phyloP scores from a whole-genome alignment of 208 protist genomes.

The Jaenimonas drosophilae region DNA sequence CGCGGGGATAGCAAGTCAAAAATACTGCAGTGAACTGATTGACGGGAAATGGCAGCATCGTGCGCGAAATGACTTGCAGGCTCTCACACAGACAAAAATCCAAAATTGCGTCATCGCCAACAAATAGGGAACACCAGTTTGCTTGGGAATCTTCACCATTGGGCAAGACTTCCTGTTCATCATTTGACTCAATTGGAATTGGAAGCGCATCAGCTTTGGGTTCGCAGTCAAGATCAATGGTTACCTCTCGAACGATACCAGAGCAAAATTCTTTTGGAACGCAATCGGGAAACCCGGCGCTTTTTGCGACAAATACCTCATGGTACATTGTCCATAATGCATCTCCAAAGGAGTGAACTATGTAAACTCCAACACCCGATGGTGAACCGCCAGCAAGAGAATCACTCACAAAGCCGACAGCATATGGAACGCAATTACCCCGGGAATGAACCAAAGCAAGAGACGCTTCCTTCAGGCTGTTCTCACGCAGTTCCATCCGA shows the following conservation, averaged over 20 bases:
- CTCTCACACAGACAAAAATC: no score
- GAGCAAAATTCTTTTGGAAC: conserved; percentile 7
- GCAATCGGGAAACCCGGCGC: conserved; percentile 4
- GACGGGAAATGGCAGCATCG: no score
- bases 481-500: conserved; percentile 2
- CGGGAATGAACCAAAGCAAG: conserved; percentile 26
- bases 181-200: no score
- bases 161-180: no score
- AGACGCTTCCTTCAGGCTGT: conserved; percentile 1
- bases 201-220: no score
- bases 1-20: no score
- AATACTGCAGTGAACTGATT: no score
- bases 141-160: no score
- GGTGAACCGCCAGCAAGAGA: conserved; percentile 10
- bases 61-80: no score
- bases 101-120: no score
- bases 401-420: conserved; percentile 42
- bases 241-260: conserved; percentile 7
- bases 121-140: no score
- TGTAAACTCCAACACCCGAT: conserved; percentile 40
- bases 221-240: no score
- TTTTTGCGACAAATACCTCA: conserved; percentile 17
- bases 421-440: conserved; percentile 37
- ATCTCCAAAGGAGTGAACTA: conserved; percentile 53
- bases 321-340: conserved; percentile 47